phyloP scores from a whole-genome alignment of 2,329 filamentous ascomycete species.

The Trichophyton verrucosum region DNA sequence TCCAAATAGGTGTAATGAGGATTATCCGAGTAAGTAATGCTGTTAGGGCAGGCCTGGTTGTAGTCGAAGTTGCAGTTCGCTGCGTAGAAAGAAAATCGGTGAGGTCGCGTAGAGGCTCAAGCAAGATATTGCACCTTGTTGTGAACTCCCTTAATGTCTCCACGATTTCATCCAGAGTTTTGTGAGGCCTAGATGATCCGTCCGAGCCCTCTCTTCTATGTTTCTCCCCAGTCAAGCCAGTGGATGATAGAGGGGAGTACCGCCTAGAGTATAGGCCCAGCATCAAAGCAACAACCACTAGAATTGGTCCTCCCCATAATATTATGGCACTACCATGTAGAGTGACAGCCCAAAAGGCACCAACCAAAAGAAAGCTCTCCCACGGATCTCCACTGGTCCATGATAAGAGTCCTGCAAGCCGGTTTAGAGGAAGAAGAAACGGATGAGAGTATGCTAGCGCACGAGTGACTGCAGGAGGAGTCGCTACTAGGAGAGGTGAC shows the following conservation, averaged over 20 bases:
- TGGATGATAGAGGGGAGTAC: constrained; percentile 82
- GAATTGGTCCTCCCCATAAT: constrained; percentile 67
- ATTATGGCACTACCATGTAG: constrained; percentile 80
- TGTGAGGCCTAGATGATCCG: constrained; percentile 65
- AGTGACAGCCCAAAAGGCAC: constrained; percentile 70
- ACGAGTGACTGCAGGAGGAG: constrained; percentile 85
- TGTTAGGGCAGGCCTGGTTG: constrained; percentile 77
- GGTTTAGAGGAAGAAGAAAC: constrained; percentile 80
- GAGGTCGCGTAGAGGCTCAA: constrained; percentile 76
- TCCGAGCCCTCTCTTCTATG: constrained; percentile 45
- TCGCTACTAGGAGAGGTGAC: constrained; percentile 81
- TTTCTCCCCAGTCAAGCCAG: constrained; percentile 59
- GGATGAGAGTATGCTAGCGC: constrained; percentile 93
- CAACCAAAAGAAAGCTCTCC: constrained; percentile 89
- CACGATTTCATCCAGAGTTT: constrained; percentile 93
- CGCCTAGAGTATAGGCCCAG: constrained; percentile 83
- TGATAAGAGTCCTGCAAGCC: constrained; percentile 69
- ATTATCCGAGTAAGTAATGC: constrained; percentile 81
- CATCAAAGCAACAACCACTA: constrained; percentile 68
- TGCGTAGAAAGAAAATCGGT: constrained; percentile 92
- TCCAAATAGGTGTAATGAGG: constrained; percentile 79
- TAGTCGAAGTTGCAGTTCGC: constrained; percentile 77
- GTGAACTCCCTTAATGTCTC: constrained; percentile 87
- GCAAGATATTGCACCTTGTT: constrained; percentile 75
- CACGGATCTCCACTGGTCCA: constrained; percentile 92